Conservation (phyloP, 257 asterid genomes). For the Forsythia viridissima region DNA sequence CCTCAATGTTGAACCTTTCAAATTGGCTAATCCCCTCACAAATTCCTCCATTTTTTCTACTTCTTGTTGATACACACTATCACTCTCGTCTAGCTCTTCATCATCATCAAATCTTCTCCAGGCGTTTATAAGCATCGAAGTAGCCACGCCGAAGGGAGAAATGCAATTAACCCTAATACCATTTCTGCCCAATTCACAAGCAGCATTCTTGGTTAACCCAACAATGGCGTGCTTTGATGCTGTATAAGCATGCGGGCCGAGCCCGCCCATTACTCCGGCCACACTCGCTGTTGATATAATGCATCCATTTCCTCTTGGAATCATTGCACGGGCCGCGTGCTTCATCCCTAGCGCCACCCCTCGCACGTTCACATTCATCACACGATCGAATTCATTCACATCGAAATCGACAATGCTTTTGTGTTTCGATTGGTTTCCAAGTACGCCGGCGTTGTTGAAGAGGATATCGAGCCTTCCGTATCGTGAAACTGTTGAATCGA, state of each 20-base stretch:
- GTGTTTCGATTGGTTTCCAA: slow-evolving; percentile 63
- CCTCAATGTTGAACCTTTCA: slow-evolving; percentile 52
- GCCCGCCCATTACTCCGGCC: slow-evolving; percentile 70
- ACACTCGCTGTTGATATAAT: slow-evolving; percentile 78
- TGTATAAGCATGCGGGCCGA: slow-evolving; percentile 87
- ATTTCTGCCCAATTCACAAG: slow-evolving; percentile 71
- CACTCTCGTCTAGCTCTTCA: slow-evolving; percentile 19
- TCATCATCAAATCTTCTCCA: slow-evolving; percentile 43
- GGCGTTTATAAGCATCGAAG: slow-evolving; percentile 73
- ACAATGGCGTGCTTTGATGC: slow-evolving; percentile 85
- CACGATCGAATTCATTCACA: slow-evolving; percentile 58
- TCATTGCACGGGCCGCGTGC: slow-evolving; percentile 84
- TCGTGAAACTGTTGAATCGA: slow-evolving; percentile 42
- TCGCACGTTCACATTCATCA: slow-evolving; percentile 71
- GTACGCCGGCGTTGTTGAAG: slow-evolving; percentile 80
- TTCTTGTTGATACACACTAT: slow-evolving; percentile 33
- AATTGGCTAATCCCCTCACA: slow-evolving; percentile 58
- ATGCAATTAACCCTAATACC: slow-evolving; percentile 84
- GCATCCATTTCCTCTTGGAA: slow-evolving; percentile 47
- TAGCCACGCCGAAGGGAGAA: slow-evolving; percentile 93
- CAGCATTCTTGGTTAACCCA: slow-evolving; percentile 71
- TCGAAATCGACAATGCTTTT: slow-evolving; percentile 74
- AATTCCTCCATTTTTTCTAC: slow-evolving; percentile 71
- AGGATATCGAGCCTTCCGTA: slow-evolving; percentile 61
- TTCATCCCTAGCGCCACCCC: slow-evolving; percentile 80